Conservation (phyloP, 176 grass and related monocot species). For the Carex cristatella region DNA sequence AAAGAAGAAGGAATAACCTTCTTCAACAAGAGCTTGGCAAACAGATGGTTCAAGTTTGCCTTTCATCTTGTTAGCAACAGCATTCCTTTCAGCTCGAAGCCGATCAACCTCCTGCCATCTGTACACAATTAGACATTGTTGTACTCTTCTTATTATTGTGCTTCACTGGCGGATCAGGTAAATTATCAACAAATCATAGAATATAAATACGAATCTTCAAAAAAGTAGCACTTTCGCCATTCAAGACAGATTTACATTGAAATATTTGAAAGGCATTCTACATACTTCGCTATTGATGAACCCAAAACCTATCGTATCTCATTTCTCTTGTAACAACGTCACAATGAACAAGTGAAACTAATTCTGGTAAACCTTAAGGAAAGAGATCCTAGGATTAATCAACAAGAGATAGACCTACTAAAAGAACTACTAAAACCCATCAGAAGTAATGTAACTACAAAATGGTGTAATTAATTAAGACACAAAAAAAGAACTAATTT, state of each 20-base stretch:
- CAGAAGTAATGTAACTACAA: not conserved
- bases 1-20: conserved; percentile 47
- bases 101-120: conserved; percentile 97
- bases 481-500: not conserved
- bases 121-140: conserved; percentile 75
- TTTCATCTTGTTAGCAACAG: conserved; percentile 94
- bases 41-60: conserved; percentile 75
- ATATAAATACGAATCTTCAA: not conserved
- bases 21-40: conserved; percentile 78
- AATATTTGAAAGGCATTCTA: not conserved
- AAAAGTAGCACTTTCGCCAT: not conserved
- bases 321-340: not conserved
- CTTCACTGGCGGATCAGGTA: conserved; percentile 19
- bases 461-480: not conserved
- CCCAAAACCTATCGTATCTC: not conserved
- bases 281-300: not conserved
- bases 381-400: not conserved
- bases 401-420: not conserved
- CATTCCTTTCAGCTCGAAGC: conserved; percentile 88
- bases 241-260: not conserved
- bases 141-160: conserved; percentile 43
- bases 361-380: not conserved
- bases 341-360: not conserved
- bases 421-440: not conserved
- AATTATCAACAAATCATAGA: not conserved